These are phyloP conservation scores for Sechiopsis laciniata DNA, from an alignment of 306 rosid genomes.

Conservation along the genomic window DNA sequence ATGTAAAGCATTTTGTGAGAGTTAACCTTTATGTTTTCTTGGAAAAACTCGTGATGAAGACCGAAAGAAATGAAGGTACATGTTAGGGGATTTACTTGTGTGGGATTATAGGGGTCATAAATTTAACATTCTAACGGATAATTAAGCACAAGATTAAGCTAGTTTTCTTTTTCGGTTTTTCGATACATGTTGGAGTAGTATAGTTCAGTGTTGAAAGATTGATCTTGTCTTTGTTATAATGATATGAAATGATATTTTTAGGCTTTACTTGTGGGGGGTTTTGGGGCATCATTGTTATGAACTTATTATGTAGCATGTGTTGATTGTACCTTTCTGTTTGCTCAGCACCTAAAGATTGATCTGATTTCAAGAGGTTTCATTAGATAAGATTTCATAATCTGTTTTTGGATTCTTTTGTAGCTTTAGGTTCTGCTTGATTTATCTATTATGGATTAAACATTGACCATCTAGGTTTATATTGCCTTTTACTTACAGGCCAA, in stretches of 20 bases:
- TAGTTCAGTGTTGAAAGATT: conserved; percentile 6
- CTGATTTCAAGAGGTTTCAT: too few relatives aligned
- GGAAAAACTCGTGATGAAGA: conserved; percentile 9
- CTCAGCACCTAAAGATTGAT: too few relatives aligned
- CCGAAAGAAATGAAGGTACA: conserved; percentile 20
- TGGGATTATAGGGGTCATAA: conserved; percentile 11
- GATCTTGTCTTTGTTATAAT: conserved; percentile 3
- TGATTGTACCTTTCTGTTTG: neutral
- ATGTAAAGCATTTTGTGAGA: conserved; percentile 22
- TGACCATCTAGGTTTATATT: too few relatives aligned
- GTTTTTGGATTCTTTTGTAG: neutral
- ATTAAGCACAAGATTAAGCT: conserved; percentile 15
- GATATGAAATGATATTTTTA: conserved; percentile 3
- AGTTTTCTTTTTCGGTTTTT: conserved; percentile 5
- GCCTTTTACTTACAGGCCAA: too few relatives aligned
- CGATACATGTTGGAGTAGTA: conserved; percentile 4
- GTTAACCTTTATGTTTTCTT: conserved; percentile 19
- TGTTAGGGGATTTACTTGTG: conserved; percentile 22
- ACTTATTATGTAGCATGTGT: neutral
- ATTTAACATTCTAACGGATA: conserved; percentile 8
- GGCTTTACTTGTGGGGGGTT: neutral
- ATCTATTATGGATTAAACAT: neutral
- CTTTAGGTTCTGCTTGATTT: neutral
- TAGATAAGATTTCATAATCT: neutral
- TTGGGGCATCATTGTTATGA: conserved; percentile 1